A percentile compares a stretch with the other conserved stretches of the same genome.
Conservation (phyloP, 2,329 filamentous ascomycete species). For the Dactylonectria estremocensis region DNA sequence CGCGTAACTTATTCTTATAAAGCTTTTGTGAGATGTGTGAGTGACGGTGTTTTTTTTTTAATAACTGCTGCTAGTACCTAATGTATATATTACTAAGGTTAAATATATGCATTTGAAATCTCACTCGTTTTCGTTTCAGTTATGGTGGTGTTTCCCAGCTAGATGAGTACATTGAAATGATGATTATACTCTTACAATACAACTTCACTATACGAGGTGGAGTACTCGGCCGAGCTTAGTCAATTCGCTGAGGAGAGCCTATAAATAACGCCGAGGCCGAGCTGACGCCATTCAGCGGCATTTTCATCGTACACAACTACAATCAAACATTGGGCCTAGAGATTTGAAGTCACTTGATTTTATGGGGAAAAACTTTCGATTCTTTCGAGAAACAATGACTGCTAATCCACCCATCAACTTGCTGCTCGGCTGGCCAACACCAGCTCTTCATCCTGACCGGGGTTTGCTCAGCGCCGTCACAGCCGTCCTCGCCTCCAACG, state of each 20-base stretch:
- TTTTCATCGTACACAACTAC: background rate
- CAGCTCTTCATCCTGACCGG: background rate
- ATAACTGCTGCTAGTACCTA: no score
- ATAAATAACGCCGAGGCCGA: background rate
- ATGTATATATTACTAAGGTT: no score
- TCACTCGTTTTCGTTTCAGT: no score
- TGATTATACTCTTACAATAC: background rate
- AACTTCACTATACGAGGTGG: background rate
- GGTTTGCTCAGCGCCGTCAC: background rate
- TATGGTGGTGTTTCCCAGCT: no score
- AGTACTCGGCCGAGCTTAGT: background rate
- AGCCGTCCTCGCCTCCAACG: constrained; percentile 1
- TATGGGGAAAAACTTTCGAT: background rate
- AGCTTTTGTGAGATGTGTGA: no score
- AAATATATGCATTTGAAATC: no score
- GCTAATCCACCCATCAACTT: constrained; percentile 8
- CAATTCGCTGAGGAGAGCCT: background rate
- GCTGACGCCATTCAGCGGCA: background rate
- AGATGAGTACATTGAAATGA: no score
- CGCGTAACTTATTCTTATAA: no score
- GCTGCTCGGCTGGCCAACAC: constrained; percentile 12
- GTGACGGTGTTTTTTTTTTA: no score
- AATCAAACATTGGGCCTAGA: background rate
- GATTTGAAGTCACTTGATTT: no score
- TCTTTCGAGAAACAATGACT: background rate